Conservation (phyloP, 1,139 yeast species). For the Debaryomyces nepalensis region DNA sequence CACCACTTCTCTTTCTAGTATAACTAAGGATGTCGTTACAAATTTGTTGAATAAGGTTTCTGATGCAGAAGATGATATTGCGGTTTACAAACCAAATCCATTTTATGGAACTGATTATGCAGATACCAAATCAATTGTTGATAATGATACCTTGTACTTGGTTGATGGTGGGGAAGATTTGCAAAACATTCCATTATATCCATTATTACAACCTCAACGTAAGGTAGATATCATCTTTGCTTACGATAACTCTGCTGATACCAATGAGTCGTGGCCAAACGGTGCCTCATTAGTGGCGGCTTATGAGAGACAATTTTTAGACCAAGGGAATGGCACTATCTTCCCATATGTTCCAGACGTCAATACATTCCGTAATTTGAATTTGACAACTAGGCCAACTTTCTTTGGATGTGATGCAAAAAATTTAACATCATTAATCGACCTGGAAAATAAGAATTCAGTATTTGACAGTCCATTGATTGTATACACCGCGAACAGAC, state of each 20-base stretch:
- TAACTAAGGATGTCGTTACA: slow-evolving; percentile 46
- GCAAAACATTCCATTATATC: slow-evolving; percentile 46
- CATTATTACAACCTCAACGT: slow-evolving; percentile 45
- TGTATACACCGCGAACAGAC: slow-evolving; percentile 79
- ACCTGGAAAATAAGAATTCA: slow-evolving; percentile 15
- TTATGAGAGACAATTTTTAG: slow-evolving; percentile 69
- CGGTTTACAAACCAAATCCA: slow-evolving; percentile 57
- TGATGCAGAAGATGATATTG: slow-evolving; percentile 47
- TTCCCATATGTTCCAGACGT: slow-evolving; percentile 90
- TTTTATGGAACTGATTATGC: slow-evolving; percentile 52
- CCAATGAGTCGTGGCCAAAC: slow-evolving; percentile 45
- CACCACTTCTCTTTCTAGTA: slow-evolving; percentile 56
- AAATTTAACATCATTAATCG: slow-evolving; percentile 58
- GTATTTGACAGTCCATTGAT: slow-evolving; percentile 67
- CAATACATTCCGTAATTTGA: slow-evolving; percentile 61
- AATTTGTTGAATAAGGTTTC: slow-evolving; percentile 52
- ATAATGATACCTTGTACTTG: slow-evolving; percentile 41
- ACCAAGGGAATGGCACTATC: slow-evolving; percentile 64
- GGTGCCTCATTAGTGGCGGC: slow-evolving; percentile 49
- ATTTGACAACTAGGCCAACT: slow-evolving; percentile 68
- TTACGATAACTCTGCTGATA: slow-evolving; percentile 55
- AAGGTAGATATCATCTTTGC: slow-evolving; percentile 50
- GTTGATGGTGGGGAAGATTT: slow-evolving; percentile 53
- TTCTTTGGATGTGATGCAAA: slow-evolving; percentile 85
- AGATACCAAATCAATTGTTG: slow-evolving; percentile 28